A percentile compares a stretch with the other conserved stretches of the same genome.
Conservation (phyloP, 2,329 filamentous ascomycete species). For the Exophiala sp. region DNA sequence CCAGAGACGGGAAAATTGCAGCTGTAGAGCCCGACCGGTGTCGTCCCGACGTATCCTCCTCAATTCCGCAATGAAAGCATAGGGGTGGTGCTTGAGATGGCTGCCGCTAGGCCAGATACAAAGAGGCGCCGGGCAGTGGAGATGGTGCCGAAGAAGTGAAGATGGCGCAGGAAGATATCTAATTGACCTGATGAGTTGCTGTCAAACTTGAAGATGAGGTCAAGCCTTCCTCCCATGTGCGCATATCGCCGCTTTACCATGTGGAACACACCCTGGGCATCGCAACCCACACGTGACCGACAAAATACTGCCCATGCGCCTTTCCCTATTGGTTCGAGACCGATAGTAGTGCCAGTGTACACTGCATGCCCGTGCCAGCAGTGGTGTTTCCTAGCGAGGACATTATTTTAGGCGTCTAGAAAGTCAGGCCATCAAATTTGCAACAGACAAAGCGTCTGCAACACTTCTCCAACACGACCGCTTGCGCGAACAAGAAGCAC, state of each 20-base stretch:
- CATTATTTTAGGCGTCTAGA: too few species aligned
- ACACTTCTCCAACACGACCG: neutral
- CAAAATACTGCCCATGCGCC: too few species aligned
- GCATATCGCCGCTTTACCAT: too few species aligned
- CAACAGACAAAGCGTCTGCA: neutral
- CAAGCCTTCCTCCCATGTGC: too few species aligned
- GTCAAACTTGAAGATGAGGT: too few species aligned
- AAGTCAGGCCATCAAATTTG: slow-evolving; percentile 14
- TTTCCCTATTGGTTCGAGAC: too few species aligned
- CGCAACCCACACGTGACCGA: too few species aligned
- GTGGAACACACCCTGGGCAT: too few species aligned
- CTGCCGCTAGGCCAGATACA: neutral
- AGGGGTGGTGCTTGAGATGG: neutral
- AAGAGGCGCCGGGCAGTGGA: neutral
- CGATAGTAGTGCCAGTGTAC: too few species aligned
- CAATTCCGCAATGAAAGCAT: slow-evolving; percentile 6
- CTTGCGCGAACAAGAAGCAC: neutral
- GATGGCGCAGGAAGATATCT: neutral
- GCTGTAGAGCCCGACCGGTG: slow-evolving; percentile 31
- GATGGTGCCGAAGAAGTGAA: neutral
- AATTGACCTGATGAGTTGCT: too few species aligned
- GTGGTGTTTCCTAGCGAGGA: too few species aligned
- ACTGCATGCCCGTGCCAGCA: too few species aligned
- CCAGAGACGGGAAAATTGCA: slow-evolving; percentile 21
- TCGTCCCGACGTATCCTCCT: slow-evolving; percentile 24